Conservation (phyloP, 1,139 yeast species). For the Suhomyces bokatorum region DNA sequence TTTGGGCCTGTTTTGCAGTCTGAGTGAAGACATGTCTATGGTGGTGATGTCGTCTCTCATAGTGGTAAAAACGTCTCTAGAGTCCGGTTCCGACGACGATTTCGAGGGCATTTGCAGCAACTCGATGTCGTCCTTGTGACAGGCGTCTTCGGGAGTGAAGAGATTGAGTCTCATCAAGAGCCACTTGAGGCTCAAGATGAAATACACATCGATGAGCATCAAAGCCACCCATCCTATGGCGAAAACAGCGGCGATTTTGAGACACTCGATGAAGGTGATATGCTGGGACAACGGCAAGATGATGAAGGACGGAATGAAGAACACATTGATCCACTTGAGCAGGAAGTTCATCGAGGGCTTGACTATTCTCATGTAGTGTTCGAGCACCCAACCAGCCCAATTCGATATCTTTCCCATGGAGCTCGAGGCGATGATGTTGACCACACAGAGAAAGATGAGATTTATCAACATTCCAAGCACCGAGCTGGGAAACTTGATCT, state of each 20-base stretch:
- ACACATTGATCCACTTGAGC: slow-evolving; percentile 74
- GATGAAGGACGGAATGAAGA: slow-evolving; percentile 76
- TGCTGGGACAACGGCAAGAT: slow-evolving; percentile 65
- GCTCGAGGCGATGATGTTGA: slow-evolving; percentile 23
- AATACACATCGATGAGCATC: slow-evolving; percentile 45
- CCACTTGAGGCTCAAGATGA: slow-evolving; percentile 35
- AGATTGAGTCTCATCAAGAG: slow-evolving; percentile 22
- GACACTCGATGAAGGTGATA: slow-evolving; percentile 66
- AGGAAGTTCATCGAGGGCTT: slow-evolving; percentile 71
- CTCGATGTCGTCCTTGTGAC: slow-evolving; percentile 23
- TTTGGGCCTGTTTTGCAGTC: slow-evolving; percentile 21
- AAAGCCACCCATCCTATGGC: slow-evolving; percentile 60
- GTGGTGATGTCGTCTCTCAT: slow-evolving; percentile 42
- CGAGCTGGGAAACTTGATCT: slow-evolving; percentile 69
- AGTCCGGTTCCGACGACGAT: background rate
- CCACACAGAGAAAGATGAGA: slow-evolving; percentile 47
- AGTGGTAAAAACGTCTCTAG: slow-evolving; percentile 22
- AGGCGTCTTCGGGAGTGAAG: slow-evolving; percentile 15
- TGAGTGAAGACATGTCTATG: slow-evolving; percentile 23
- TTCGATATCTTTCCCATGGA: slow-evolving; percentile 25
- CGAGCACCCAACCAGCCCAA: slow-evolving; percentile 33
- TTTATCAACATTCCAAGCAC: slow-evolving; percentile 73
- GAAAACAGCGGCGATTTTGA: slow-evolving; percentile 74
- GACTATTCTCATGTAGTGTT: slow-evolving; percentile 46
- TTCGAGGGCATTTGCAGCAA: slow-evolving; percentile 1